These are phyloP conservation scores for Somion occarium DNA, from an alignment of 1,284 basidiomycete species.

Conservation along the genomic window DNA sequence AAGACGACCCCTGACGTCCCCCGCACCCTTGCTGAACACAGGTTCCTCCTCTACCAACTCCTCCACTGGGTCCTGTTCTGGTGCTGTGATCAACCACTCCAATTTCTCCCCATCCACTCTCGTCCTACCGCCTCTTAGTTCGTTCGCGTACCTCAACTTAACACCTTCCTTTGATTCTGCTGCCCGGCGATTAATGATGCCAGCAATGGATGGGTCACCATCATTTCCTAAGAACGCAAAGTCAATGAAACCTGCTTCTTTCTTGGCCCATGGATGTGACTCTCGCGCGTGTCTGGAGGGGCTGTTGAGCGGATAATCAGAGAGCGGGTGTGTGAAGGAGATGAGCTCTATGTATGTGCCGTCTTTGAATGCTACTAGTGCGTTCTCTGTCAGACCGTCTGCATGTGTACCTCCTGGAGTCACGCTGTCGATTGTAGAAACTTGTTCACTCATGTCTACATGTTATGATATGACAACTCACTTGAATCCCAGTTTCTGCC, in stretches of 20 bases:
- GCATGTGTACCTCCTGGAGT: conserved; percentile 59
- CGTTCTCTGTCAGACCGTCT: conserved; percentile 58
- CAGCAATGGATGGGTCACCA: conserved; percentile 35
- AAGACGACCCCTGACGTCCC: conserved; percentile 29
- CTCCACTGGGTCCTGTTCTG: conserved; percentile 16
- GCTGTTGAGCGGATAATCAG: conserved; percentile 45
- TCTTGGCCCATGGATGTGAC: conserved; percentile 46
- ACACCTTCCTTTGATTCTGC: conserved; percentile 22
- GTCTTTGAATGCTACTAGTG: conserved; percentile 57
- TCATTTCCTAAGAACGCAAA: conserved; percentile 53
- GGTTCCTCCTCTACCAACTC: neutral
- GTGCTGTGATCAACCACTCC: conserved; percentile 51
- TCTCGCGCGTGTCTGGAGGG: conserved; percentile 39
- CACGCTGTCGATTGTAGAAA: conserved; percentile 36
- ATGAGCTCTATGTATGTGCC: conserved; percentile 67
- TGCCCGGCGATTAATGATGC: conserved; percentile 49
- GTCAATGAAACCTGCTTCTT: conserved; percentile 59
- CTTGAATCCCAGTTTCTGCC: conserved; percentile 62
- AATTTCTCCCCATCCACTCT: conserved; percentile 48
- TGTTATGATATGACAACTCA: conserved; percentile 24
- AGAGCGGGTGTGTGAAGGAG: conserved; percentile 50
- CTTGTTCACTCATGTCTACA: conserved; percentile 3
- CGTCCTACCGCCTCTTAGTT: conserved; percentile 45
- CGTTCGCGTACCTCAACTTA: conserved; percentile 36
- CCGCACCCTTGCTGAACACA: neutral